These are phyloP conservation scores for Fusarium heterosporum DNA, from an alignment of 2,329 filamentous ascomycete species.

Conservation along the genomic window DNA sequence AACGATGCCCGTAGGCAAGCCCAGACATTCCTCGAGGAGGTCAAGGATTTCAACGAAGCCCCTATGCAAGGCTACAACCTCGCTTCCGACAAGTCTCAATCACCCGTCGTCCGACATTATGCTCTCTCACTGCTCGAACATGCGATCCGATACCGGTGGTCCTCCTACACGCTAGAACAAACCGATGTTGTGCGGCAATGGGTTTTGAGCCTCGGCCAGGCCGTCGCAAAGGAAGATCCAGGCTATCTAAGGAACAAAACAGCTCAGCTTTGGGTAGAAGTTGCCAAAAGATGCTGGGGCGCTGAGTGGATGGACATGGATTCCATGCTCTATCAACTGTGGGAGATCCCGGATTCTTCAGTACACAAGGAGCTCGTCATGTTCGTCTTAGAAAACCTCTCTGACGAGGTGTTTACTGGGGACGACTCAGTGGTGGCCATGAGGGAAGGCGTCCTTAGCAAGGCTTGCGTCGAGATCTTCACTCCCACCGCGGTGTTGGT, in stretches of 20 bases:
- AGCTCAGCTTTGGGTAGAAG: constrained; percentile 92
- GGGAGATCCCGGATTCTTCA: constrained; percentile 74
- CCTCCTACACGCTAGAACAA: constrained; percentile 76
- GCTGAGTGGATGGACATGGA: constrained; percentile 97
- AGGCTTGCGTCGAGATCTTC: constrained; percentile 93
- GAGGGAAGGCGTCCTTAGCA: constrained; percentile 85
- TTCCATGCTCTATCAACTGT: constrained; percentile 80
- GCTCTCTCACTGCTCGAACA: constrained; percentile 92
- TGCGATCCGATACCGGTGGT: constrained; percentile 87
- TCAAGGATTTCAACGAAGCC: constrained; percentile 83
- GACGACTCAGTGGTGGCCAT: constrained; percentile 89
- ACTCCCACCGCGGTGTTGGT: constrained; percentile 80
- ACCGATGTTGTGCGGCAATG: constrained; percentile 76
- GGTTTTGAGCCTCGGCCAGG: constrained; percentile 81
- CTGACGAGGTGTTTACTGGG: constrained; percentile 92
- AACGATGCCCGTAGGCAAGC: constrained; percentile 87
- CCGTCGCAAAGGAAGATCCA: constrained; percentile 78
- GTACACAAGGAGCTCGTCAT: constrained; percentile 87
- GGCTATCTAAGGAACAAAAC: constrained; percentile 92
- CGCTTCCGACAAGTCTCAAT: constrained; percentile 78
- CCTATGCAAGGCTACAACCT: constrained; percentile 87
- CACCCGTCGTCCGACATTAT: constrained; percentile 89
- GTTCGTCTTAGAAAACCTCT: constrained; percentile 88
- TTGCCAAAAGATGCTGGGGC: constrained; percentile 94
- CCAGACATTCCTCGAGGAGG: constrained; percentile 83